Evolutionary conservation across 2,329 filamentous ascomycete species (phyloP), one percentile per base, ranked within the genome.

Genomic region (Fusarium illudens): DNA sequence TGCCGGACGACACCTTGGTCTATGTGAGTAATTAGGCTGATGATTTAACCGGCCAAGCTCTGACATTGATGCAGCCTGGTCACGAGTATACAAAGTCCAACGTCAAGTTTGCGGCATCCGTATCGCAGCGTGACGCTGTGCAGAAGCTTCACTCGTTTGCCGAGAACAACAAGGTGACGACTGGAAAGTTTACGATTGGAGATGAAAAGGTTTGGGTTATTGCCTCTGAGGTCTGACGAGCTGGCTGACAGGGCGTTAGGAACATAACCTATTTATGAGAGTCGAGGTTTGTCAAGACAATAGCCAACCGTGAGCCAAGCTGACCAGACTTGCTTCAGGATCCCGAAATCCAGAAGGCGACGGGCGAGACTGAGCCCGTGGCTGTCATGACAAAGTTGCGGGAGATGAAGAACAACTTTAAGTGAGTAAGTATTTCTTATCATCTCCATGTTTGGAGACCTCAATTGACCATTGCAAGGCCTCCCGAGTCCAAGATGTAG

Each of bases 51-150:
- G 25, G n/a, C 46, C 58, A 22, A 60, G 11, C 15, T 7, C 59
- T 71, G 20, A 71, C 44, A 36, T 27, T 8, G 12, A 37, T 33
- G 20, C 65, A 95, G 90, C 94, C 95, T 17, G 96, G 96, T 4
- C 96, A 99, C 75, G 96, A 98, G 79, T 99, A 99, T 82, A 99
- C 96, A n/a, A 97, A 96, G 80, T 87, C 91, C 53, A 99, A 99
- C 75, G 93, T 96, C 74, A 93, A 93, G 77, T 99, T 99, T 76
- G 90, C 89, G 49, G 81, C 91, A 62, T 91, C 90, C 3, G 91
- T 98, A 15, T 82, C 91, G 58, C 89, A 92, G 74, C 91, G 87
- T 39, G 89, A 92, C 50, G 84, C 92, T 1, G 88, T 97, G 66
- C 89, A 92, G 83, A 91, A 90, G 72, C 84, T 99, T 30, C 84